These are phyloP conservation scores for Apiotrichum gracile DNA, from an alignment of 1,284 basidiomycete species.

Conservation along the genomic window DNA sequence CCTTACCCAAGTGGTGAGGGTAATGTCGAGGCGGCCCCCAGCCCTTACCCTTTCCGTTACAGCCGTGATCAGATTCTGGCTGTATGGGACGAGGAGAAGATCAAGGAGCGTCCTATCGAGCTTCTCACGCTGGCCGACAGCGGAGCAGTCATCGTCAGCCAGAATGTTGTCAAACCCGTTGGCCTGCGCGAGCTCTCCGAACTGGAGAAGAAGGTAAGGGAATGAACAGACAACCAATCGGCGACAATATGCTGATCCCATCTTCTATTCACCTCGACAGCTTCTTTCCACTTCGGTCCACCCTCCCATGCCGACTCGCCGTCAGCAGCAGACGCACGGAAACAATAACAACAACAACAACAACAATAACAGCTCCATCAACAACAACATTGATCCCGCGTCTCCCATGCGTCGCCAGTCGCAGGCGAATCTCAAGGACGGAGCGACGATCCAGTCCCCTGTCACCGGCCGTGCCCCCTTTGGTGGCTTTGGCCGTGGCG, in stretches of 20 bases:
- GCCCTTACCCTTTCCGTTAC: slow-evolving; percentile 68
- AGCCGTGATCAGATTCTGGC: slow-evolving; percentile 75
- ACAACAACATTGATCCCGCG: neutral
- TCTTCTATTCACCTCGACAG: slow-evolving; percentile 16
- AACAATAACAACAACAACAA: neutral
- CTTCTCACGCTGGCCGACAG: slow-evolving; percentile 56
- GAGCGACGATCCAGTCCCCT: slow-evolving; percentile 11
- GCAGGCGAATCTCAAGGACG: neutral
- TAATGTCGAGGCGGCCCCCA: slow-evolving; percentile 8
- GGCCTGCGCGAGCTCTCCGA: slow-evolving; percentile 71
- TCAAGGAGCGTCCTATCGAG: slow-evolving; percentile 70
- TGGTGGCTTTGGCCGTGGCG: slow-evolving; percentile 38
- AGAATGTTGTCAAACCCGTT: slow-evolving; percentile 65
- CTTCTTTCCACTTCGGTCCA: slow-evolving; percentile 35
- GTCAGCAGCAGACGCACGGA: slow-evolving; percentile 15
- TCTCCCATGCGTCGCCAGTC: slow-evolving; percentile 7
- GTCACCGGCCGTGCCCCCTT: slow-evolving; percentile 24
- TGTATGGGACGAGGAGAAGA: slow-evolving; percentile 72
- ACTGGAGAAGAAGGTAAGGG: slow-evolving; percentile 78
- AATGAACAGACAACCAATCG: neutral
- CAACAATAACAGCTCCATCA: neutral
- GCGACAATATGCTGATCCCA: neutral
- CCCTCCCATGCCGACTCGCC: slow-evolving; percentile 30
- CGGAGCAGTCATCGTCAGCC: slow-evolving; percentile 77
- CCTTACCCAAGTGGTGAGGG: slow-evolving; percentile 48